Conservation (phyloP, 1,284 basidiomycete genomes). For the Lentinus polychrous region DNA sequence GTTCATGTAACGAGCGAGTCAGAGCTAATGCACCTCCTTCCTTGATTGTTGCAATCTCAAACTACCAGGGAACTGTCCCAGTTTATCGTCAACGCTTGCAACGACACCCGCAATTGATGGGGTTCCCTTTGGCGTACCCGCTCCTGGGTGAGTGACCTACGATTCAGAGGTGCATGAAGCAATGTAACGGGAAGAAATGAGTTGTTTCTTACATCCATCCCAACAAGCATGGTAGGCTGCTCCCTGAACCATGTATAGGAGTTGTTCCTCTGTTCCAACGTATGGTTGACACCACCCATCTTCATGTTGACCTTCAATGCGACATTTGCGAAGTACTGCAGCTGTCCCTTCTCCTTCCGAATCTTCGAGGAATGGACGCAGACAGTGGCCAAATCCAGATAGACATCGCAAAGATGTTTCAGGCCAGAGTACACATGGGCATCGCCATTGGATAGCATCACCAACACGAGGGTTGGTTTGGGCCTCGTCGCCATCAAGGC, state of each 20-base stretch:
- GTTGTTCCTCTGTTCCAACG: slow-evolving; percentile 38
- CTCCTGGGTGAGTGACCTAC: slow-evolving; percentile 64
- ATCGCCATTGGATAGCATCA: slow-evolving; percentile 61
- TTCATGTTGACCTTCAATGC: slow-evolving; percentile 79
- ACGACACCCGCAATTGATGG: slow-evolving; percentile 80
- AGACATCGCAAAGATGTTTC: slow-evolving; percentile 63
- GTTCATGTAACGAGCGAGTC: background rate
- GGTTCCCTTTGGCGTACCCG: slow-evolving; percentile 54
- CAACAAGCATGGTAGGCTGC: slow-evolving; percentile 68
- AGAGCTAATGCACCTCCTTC: slow-evolving; percentile 53
- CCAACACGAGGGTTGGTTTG: slow-evolving; percentile 30
- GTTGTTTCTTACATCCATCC: slow-evolving; percentile 50
- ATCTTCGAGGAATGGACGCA: slow-evolving; percentile 64
- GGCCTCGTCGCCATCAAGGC: slow-evolving; percentile 22
- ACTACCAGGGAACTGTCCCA: slow-evolving; percentile 65
- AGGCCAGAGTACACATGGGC: slow-evolving; percentile 63
- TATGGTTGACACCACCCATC: slow-evolving; percentile 70
- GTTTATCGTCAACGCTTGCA: slow-evolving; percentile 56
- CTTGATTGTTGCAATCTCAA: slow-evolving; percentile 65
- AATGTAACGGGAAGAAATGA: background rate
- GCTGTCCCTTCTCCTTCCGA: slow-evolving; percentile 52
- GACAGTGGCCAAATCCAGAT: slow-evolving; percentile 59
- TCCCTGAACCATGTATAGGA: slow-evolving; percentile 46
- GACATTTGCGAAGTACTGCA: slow-evolving; percentile 73
- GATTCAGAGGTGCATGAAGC: background rate